phyloP scores from a whole-genome alignment of 805 yeast species.

The Komagataella phaffii region DNA sequence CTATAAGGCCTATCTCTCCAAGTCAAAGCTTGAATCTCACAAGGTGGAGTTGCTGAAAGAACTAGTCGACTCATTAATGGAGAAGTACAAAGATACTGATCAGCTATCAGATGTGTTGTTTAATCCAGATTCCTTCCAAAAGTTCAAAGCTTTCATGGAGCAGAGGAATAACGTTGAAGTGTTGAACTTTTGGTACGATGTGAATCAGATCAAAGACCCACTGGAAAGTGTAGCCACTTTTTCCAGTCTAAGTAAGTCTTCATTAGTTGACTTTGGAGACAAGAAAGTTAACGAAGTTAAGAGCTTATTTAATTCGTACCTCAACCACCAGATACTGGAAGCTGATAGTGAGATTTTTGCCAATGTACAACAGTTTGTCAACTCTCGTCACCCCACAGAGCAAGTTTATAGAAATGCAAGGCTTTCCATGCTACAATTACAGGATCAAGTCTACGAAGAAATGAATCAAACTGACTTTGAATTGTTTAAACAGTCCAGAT shows the following conservation, averaged over 20 bases:
- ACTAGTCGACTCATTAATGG: constrained; percentile 10
- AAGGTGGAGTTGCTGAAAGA: constrained; percentile 4
- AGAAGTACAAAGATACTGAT: constrained; percentile 1
- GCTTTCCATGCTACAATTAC: constrained; percentile 43
- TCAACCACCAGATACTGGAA: constrained; percentile 17
- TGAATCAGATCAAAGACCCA: constrained; percentile 62
- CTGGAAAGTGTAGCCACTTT: constrained; percentile 31
- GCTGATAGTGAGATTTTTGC: constrained; percentile 14
- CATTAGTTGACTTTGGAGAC: constrained; percentile 10
- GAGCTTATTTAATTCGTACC: constrained; percentile 27
- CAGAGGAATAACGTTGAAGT: constrained; percentile 28
- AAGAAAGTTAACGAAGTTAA: constrained; percentile 8
- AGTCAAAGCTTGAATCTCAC: constrained; percentile 5
- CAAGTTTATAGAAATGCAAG: constrained; percentile 39
- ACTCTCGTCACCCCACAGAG: constrained; percentile 10
- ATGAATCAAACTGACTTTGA: constrained; percentile 41
- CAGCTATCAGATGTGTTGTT: background rate
- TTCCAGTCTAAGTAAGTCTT: background rate
- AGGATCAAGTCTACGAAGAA: constrained; percentile 32
- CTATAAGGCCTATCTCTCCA: constrained; percentile 7
- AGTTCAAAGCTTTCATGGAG: constrained; percentile 43
- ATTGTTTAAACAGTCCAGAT: constrained; percentile 49
- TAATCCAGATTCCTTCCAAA: constrained; percentile 23
- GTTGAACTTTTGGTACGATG: constrained; percentile 52
- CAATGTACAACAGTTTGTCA: constrained; percentile 24